Conservation (phyloP, 495 filamentous ascomycete species). For the Pyrenopolyporus hunteri region DNA sequence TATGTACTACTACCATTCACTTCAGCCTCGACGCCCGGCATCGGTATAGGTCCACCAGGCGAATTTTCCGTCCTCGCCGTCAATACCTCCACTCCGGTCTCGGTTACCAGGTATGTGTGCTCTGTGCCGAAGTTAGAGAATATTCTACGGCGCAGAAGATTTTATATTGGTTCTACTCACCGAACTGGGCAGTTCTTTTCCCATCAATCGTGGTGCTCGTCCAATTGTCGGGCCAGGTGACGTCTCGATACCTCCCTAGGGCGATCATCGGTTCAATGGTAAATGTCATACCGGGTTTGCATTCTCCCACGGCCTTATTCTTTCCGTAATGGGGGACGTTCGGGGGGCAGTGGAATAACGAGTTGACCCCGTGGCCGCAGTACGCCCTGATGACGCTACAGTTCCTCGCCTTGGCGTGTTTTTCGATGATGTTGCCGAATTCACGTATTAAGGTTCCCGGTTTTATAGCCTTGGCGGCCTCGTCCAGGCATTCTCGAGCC, state of each 20-base stretch:
- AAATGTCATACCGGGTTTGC: conserved; percentile 90
- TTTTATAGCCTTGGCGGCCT: conserved; percentile 84
- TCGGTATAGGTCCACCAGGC: conserved; percentile 80
- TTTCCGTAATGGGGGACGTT: conserved; percentile 89
- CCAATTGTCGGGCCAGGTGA: conserved; percentile 92
- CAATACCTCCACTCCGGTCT: conserved; percentile 89
- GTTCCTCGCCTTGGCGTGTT: conserved; percentile 75
- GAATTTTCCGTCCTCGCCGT: conserved; percentile 83
- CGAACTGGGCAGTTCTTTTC: conserved; percentile 82
- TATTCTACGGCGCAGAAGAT: neutral
- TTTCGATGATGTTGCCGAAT: conserved; percentile 83
- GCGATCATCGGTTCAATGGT: conserved; percentile 95
- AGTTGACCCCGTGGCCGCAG: conserved; percentile 87
- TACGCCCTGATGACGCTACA: conserved; percentile 91
- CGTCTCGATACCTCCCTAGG: conserved; percentile 76
- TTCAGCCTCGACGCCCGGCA: conserved; percentile 53
- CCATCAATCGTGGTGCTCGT: conserved; percentile 85
- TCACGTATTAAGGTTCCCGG: conserved; percentile 86
- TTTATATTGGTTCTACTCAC: conserved; percentile 44
- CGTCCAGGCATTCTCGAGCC: conserved; percentile 78
- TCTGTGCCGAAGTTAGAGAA: conserved; percentile 55
- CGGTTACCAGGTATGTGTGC: conserved; percentile 93
- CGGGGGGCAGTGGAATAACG: conserved; percentile 81
- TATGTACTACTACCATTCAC: conserved; percentile 25
- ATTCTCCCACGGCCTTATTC: conserved; percentile 87